These are phyloP conservation scores for Claviceps africana DNA, from an alignment of 2,329 filamentous ascomycete species.

Conservation along the genomic window DNA sequence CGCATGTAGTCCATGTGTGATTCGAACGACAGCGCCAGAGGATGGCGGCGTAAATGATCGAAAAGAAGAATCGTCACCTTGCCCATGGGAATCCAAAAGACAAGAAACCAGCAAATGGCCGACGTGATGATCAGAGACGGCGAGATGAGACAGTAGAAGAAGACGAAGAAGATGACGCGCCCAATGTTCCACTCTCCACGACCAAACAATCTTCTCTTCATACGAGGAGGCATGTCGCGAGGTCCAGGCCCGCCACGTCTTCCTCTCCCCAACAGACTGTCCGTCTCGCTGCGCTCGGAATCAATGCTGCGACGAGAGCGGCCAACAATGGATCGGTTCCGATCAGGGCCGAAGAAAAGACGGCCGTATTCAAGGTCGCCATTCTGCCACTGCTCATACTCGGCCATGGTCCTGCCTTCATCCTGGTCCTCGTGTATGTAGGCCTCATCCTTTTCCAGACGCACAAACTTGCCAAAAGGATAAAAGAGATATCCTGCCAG, in stretches of 20 bases:
- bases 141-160: conserved; percentile 87
- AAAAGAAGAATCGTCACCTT: conserved; percentile 83
- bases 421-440: conserved; percentile 91
- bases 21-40: conserved; percentile 84
- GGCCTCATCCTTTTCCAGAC: conserved; percentile 82
- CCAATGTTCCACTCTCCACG: conserved; percentile 92
- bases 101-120: conserved; percentile 83
- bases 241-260: conserved; percentile 30
- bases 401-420: conserved; percentile 90
- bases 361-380: conserved; percentile 92
- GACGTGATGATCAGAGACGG: conserved; percentile 78
- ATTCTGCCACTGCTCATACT: conserved; percentile 98
- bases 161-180: conserved; percentile 86
- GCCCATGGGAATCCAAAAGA: conserved; percentile 98
- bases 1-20: conserved; percentile 67
- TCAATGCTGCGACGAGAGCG: conserved; percentile 80
- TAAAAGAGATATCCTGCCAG: conserved; percentile 82
- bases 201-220: conserved; percentile 82
- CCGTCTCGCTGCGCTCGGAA: conserved; percentile 69
- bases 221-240: conserved; percentile 20
- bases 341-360: conserved; percentile 82
- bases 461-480: conserved; percentile 92
- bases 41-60: conserved; percentile 83
- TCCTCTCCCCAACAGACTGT: conserved; percentile 63
- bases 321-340: conserved; percentile 67